Base-by-base conservation (phyloP, 106 monocot genomes). In the Dendrobium nobile region DNA sequence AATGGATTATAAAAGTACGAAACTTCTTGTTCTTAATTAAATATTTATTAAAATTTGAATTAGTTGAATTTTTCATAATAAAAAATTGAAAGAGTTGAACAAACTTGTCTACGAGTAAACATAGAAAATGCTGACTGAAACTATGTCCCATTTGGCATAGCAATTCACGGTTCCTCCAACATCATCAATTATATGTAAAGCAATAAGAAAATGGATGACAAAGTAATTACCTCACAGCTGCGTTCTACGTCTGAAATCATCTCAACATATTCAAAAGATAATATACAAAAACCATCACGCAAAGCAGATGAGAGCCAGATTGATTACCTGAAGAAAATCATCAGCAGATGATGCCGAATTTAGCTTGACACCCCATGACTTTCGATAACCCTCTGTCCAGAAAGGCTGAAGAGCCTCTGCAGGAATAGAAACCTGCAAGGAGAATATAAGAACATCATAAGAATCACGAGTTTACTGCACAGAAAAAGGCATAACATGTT, bases 371-470 rank as follows among this genome's bases (percentile, higher is more conserved):
- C 88, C 90, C 99, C 95, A 99, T 41, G 92, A 93, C 84, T 89
- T 95, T 42, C 99, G 78, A 86, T 89, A 93, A 8, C 85, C 84
- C 9, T 95, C 95, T 2, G 95, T 91, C 99, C 99, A 99, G 78
- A 86, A 90, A 51, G 87, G 75, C 79, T 91, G 89, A 87, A 99
- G 92, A 79, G 99, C 93, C 80, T 95, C 95, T 28, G 75, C 80
- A 73, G 99, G 99, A 85, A 99, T 84, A 3, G 91, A 95, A 11
- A 83, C 99, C 99, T 99, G 80, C 54, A 85, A 88, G 79, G 17
- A 73, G 13, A 72, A 40, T 8, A 22, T 24, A 22, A 65, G 26
- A 24, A 65, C 9, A 65, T 65, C 64, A 48, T 78, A 9, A 61
- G 28, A 17, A 72, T 17, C 77, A 68, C 51, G 13, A 65, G 5